A percentile compares a stretch with the other conserved stretches of the same genome.
These are phyloP conservation scores for Ricinus communis DNA, from an alignment of 345 rosid genomes.

Conservation along the genomic window DNA sequence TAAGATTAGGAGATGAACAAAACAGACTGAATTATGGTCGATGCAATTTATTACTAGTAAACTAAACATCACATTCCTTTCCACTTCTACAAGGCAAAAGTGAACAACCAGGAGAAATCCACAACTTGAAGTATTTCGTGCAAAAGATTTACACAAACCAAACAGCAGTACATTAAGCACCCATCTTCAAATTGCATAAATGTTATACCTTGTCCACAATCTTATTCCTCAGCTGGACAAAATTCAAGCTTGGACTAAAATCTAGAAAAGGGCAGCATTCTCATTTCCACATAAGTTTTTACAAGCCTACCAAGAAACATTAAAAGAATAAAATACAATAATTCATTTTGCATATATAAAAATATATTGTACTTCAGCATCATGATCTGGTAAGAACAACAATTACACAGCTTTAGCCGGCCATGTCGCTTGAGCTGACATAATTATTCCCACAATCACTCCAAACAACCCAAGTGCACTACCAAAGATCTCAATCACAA, in stretches of 20 bases:
- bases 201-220: neutral
- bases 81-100: neutral
- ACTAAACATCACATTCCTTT: neutral
- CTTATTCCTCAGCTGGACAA: slow-evolving; percentile 11
- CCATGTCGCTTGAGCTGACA: slow-evolving; percentile 99
- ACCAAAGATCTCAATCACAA: slow-evolving; percentile 97
- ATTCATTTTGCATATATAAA: neutral
- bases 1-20: too few relatives aligned
- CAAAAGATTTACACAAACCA: neutral
- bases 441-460: slow-evolving; percentile 96
- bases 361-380: neutral
- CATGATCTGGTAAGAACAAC: neutral
- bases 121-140: neutral
- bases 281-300: slow-evolving; percentile 12
- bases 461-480: slow-evolving; percentile 98
- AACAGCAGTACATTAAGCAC: neutral
- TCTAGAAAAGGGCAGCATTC: slow-evolving; percentile 6
- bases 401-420: slow-evolving; percentile 55
- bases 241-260: slow-evolving; percentile 8
- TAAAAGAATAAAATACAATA: slow-evolving; percentile 20
- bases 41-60: slow-evolving; percentile 5
- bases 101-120: neutral
- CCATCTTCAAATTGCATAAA: neutral
- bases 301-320: slow-evolving; percentile 15
- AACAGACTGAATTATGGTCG: neutral